Evolutionary conservation across 73 alveolate genomes (phyloP).

Genomic region (Breviolum minutum): DNA sequence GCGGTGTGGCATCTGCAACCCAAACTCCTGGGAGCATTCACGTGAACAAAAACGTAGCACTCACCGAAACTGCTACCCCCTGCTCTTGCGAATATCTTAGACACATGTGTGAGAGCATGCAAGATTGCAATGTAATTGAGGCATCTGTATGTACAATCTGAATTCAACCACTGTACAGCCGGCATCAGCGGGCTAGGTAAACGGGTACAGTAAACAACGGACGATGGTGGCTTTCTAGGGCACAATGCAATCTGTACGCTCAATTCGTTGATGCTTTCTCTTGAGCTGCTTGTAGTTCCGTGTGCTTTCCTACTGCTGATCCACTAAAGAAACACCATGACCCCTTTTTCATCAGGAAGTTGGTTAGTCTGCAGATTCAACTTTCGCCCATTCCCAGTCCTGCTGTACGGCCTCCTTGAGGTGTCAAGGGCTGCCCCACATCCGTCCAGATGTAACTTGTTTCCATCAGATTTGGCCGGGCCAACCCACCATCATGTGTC

Average conservation of each 20-base stretch:
- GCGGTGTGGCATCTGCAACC: constrained; percentile 64
- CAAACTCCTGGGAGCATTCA: constrained; percentile 35
- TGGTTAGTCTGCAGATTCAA: background rate
- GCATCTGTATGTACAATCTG: no score
- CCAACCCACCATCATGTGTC: constrained; percentile 12
- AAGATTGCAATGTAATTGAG: background rate
- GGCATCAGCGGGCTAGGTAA: no score
- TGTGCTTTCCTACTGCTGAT: background rate
- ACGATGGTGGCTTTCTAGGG: no score
- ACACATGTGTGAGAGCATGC: background rate
- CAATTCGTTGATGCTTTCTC: background rate
- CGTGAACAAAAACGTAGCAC: background rate
- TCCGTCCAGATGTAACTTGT: constrained; percentile 23
- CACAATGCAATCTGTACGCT: no score
- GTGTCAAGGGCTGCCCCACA: constrained; percentile 19
- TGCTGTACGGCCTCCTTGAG: constrained; percentile 87
- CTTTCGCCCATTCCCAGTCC: background rate
- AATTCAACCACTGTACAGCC: no score
- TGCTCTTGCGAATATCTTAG: no score
- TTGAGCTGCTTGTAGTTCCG: background rate
- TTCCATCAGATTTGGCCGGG: constrained; percentile 58
- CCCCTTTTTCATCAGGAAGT: background rate
- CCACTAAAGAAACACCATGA: background rate
- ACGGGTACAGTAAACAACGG: no score
- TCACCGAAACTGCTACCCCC: no score